Percentiles rank a stretch among this genome's conserved stretches.
Evolutionary conservation across 2,329 filamentous ascomycete genomes (phyloP).

Genomic region (Lachnellula suecica): DNA sequence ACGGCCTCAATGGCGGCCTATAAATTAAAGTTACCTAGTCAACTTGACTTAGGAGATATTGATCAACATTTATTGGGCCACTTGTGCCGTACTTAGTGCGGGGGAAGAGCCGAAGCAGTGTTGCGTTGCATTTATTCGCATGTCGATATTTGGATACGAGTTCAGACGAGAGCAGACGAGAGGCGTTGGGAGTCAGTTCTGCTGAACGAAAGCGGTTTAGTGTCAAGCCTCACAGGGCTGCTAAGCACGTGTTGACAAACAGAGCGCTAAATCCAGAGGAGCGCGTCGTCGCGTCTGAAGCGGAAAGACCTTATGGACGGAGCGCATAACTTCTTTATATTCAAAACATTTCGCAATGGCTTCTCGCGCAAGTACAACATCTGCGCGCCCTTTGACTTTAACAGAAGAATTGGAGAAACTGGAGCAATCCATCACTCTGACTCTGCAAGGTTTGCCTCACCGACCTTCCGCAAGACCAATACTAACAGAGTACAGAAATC

Average conservation of each 20-base stretch:
- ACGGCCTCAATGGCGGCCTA: neutral
- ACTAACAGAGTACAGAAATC: conserved; percentile 65
- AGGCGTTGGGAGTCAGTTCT: neutral
- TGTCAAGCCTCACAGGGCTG: too few species aligned
- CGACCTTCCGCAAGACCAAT: neutral
- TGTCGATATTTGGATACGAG: neutral
- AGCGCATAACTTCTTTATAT: neutral
- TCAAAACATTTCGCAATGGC: conserved; percentile 19
- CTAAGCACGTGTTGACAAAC: too few species aligned
- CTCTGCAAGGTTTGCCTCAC: conserved; percentile 70
- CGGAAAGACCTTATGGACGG: too few species aligned
- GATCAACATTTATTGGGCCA: neutral
- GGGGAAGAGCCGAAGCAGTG: neutral
- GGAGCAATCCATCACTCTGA: conserved; percentile 95
- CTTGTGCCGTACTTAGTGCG: neutral
- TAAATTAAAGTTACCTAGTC: neutral
- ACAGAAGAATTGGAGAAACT: conserved; percentile 95
- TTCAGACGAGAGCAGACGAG: neutral
- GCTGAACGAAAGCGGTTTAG: too few species aligned
- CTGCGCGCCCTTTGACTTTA: conserved; percentile 64
- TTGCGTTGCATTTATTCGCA: conserved; percentile 1
- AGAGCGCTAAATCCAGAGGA: too few species aligned
- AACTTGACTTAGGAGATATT: neutral
- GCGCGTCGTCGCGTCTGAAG: too few species aligned
- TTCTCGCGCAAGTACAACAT: conserved; percentile 34